Base-by-base conservation (phyloP, 2,329 filamentous ascomycete species). In the Ascosphaera pollenicola region DNA sequence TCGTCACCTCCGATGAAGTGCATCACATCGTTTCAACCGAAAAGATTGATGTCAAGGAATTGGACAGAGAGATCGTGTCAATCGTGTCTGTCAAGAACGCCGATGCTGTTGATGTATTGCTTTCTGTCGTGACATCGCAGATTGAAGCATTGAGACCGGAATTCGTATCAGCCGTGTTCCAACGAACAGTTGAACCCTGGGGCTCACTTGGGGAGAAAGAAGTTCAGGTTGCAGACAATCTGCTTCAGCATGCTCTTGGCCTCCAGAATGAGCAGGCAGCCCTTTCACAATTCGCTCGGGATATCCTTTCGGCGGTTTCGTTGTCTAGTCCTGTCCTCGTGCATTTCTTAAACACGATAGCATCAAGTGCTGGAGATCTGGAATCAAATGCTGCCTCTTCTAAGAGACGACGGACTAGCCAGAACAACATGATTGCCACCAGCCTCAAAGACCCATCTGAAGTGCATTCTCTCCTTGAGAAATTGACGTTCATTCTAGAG, bases 401-500 rank as follows among this genome's bases (percentile, higher is more conserved):
- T 45, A 93, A 92, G 63, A 69, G 82, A 44, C 73, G 83, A 50
- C 71, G 83, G 41, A 82, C 74, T 0, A 91, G 80, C 56, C 73
- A 77, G 40, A 75, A 71, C 13, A 78, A 80, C 46, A 68, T 70
- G 46, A 68, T 72, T 40, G 70, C 69, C 36, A 63, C 73, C 40
- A 67, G 69, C 28, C 63, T 68, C 11, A 71, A 75, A 45, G 69
- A 75, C 41, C 71, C 73, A 26, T 65, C 69, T 5, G 74, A 81
- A 50, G 58, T 85, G 21, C 71, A 70, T 45, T 66, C 68, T 37
- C 69, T 76, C 5, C 67, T 94, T 44, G 73, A 73, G 47, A 78
- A 78, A 48, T 70, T 87, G 40, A 93, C 85, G 0, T 75, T 93
- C 51, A 80, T 94, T 8, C 64, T 95, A 30, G 85, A 95, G 54